Evolutionary conservation across 2,329 filamentous ascomycete species (phyloP).

Genomic region (Fusarium phyllophilum): DNA sequence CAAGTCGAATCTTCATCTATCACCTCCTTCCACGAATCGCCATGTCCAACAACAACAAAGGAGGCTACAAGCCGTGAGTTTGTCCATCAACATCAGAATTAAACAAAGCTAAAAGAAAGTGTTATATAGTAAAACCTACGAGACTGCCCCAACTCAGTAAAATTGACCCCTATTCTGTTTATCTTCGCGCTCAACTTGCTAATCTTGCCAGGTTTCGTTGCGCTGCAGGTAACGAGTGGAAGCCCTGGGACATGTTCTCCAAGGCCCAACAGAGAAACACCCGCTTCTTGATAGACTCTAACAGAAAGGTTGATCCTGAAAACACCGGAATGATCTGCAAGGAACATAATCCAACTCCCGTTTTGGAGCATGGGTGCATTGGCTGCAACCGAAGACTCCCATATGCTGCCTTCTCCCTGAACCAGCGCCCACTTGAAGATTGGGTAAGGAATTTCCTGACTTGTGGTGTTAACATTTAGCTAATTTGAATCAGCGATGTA

Average conservation of each 20-base stretch:
- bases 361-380: conserved; percentile 46
- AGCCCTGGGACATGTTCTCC: conserved; percentile 46
- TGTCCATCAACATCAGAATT: background rate
- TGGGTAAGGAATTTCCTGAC: conserved; percentile 41
- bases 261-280: conserved; percentile 42
- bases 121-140: conserved; percentile 1
- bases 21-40: background rate
- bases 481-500: conserved; percentile 46
- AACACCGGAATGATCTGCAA: conserved; percentile 52
- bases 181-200: background rate
- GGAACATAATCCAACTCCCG: conserved; percentile 43
- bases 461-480: background rate
- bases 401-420: conserved; percentile 42
- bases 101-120: background rate
- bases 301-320: background rate
- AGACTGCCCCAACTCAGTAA: conserved; percentile 13
- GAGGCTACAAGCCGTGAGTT: conserved; percentile 28
- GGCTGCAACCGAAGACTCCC: conserved; percentile 46
- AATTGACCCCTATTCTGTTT: too few species aligned
- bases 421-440: conserved; percentile 37
- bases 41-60: conserved; percentile 25
- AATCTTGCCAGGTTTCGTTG: conserved; percentile 47
- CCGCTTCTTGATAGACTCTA: conserved; percentile 25
- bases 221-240: conserved; percentile 52
- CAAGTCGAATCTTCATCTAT: background rate